These are phyloP conservation scores for Lactarius akahatsu DNA, from an alignment of 768 basidiomycete genomes.

Conservation along the genomic window DNA sequence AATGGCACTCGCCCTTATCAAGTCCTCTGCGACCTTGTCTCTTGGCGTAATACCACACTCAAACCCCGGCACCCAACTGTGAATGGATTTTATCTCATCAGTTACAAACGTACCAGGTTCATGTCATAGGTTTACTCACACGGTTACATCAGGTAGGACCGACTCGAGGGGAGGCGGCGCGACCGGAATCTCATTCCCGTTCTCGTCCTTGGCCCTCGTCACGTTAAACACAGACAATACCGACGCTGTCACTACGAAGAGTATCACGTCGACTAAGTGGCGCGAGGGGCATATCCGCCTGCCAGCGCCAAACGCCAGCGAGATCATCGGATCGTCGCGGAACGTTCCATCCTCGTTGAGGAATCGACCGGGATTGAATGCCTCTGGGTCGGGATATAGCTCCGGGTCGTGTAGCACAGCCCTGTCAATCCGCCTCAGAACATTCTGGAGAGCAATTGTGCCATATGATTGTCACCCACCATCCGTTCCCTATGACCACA, in stretches of 20 bases:
- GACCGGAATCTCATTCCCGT: neutral
- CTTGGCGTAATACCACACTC: neutral
- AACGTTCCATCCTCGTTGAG: slow-evolving; percentile 19
- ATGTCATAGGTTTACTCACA: neutral
- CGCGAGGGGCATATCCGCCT: neutral
- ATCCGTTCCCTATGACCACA: slow-evolving; percentile 31
- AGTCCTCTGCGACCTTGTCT: neutral
- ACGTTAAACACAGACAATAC: slow-evolving; percentile 19
- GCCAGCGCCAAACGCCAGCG: neutral
- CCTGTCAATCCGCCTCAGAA: neutral
- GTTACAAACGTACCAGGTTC: neutral
- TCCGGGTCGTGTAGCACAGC: slow-evolving; percentile 28
- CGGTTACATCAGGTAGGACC: neutral
- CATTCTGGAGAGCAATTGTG: neutral
- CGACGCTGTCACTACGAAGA: neutral
- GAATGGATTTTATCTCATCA: neutral
- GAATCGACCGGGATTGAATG: slow-evolving; percentile 33
- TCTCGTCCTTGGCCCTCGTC: slow-evolving; percentile 10
- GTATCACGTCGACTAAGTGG: neutral
- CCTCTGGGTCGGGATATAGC: slow-evolving; percentile 34
- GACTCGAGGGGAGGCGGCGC: neutral
- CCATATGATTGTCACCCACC: slow-evolving; percentile 17
- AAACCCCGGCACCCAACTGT: neutral
- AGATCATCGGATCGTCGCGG: neutral
- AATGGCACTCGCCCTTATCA: neutral